Conservation (phyloP, 805 yeast genomes). For the Dipodascopsis tothii region DNA sequence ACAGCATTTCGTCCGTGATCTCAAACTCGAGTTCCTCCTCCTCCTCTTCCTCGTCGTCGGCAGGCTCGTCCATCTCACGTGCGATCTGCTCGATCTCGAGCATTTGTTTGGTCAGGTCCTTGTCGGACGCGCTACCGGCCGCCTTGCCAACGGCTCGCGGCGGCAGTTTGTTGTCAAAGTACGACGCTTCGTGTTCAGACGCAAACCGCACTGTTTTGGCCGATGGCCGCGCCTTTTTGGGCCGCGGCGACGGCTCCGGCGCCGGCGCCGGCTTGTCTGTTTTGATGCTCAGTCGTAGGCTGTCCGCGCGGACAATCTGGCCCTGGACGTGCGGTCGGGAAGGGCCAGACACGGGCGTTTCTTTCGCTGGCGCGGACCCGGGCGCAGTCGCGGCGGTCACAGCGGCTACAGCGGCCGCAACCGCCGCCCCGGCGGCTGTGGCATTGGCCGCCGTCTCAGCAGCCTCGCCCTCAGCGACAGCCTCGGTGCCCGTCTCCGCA, state of each 20-base stretch:
- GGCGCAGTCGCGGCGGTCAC: no score
- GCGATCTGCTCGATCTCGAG: conserved; percentile 24
- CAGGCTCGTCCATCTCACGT: conserved; percentile 28
- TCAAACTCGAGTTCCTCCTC: conserved; percentile 37
- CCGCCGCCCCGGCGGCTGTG: no score
- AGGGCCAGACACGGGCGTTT: no score
- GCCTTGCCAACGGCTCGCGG: neutral
- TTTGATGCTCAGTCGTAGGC: no score
- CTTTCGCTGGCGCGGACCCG: no score
- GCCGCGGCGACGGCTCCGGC: neutral
- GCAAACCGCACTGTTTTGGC: neutral
- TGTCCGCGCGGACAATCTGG: no score
- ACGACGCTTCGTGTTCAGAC: neutral
- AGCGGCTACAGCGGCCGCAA: no score
- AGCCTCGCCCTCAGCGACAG: no score
- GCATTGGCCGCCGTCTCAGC: no score
- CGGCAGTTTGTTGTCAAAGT: neutral
- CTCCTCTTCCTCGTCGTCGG: conserved; percentile 41
- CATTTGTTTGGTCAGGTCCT: conserved; percentile 1
- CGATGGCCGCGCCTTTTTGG: neutral
- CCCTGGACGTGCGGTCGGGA: no score
- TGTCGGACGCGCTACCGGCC: neutral
- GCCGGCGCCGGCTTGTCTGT: no score
- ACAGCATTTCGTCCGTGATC: conserved; percentile 9
- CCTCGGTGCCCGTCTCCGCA: no score